These are phyloP conservation scores for Cotoneaster glaucophyllus DNA, from an alignment of 306 rosid species.

Conservation along the genomic window DNA sequence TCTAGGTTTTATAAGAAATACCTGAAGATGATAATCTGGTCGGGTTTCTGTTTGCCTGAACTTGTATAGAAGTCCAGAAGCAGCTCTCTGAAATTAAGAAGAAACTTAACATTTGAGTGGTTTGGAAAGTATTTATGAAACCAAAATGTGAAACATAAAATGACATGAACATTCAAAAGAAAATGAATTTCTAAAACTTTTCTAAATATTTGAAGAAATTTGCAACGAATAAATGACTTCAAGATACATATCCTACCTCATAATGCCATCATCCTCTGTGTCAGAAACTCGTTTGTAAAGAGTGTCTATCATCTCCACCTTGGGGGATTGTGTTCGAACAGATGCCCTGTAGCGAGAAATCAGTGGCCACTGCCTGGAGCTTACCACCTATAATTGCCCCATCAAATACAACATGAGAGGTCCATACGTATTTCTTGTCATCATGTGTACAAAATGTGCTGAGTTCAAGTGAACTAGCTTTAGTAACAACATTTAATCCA, in stretches of 20 bases:
- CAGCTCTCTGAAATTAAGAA: slow-evolving; percentile 63
- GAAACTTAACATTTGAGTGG: not conserved
- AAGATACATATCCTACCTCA: slow-evolving; percentile 44
- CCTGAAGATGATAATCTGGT: slow-evolving; percentile 91
- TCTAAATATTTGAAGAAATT: not conserved
- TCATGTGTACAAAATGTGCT: not conserved
- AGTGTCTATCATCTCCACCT: slow-evolving; percentile 85
- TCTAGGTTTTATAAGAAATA: not conserved
- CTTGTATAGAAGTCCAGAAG: slow-evolving; percentile 65
- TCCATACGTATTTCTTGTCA: not conserved
- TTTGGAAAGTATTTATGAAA: not conserved
- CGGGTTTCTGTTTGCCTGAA: slow-evolving; percentile 69
- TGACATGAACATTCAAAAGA: not conserved
- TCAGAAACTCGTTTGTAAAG: slow-evolving; percentile 61
- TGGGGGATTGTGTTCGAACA: slow-evolving; percentile 81
- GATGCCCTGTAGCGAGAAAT: slow-evolving; percentile 82
- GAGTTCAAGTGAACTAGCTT: not conserved
- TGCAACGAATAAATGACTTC: not conserved
- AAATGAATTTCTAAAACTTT: not conserved
- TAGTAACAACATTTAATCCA: not conserved
- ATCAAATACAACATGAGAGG: not conserved
- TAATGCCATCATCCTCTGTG: slow-evolving; percentile 68
- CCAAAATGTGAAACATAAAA: not conserved
- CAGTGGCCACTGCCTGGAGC: slow-evolving; percentile 88
- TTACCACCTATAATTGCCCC: slow-evolving; percentile 54